Base-by-base conservation (phyloP, 1,284 basidiomycete species). In the Tilletia walkeri region DNA sequence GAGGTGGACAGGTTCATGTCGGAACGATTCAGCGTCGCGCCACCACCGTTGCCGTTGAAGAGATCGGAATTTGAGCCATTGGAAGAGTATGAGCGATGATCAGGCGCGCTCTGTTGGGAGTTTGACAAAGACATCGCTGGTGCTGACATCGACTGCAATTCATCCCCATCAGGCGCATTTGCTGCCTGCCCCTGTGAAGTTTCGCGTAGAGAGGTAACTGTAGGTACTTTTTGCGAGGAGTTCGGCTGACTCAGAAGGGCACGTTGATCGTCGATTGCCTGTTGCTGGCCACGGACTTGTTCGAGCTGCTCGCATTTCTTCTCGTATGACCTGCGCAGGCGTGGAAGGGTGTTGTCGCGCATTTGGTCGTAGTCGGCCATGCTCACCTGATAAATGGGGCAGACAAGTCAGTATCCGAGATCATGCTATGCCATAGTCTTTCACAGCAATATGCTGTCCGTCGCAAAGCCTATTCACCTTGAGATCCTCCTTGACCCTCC, bases 201-300 rank as follows among this genome's bases (percentile, higher is more conserved):
- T 7, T 45, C 41, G 41, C 41, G 41, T 14, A 45, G 14, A 14
- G 41, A 9, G 14, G 41, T 14, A n/a, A 54, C 18, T 24, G 41
- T 59, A 30, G 49, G 67, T 34, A 68, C 54, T 36, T 53, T 39
- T 49, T 56, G 54, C 34, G 59, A 63, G 7, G 59, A 39, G 34
- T 14, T 10, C 14, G 67, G 38, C 7, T 63, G 49, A 5, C 66
- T 73, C n/a, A 82, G 72, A 16, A 82, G 69, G 24, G 72, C 67
- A 14, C 78, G 75, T 67, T 82, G 80, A 47, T 82, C 81, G 38
- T 83, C 81, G 20, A 81, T 73, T 0, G 81, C 81, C 65, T 77
- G 74, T 30, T 79, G 77, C 71, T 83, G 81, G 14, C 76, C 71
- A 18, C 76, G 73, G 10, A 80, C 69, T 39, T 75, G 68, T 34